A percentile compares a stretch with the other conserved stretches of the same genome.
Evolutionary conservation across 495 filamentous ascomycete genomes (phyloP).

Genomic region (Polyplosphaeria fusca): DNA sequence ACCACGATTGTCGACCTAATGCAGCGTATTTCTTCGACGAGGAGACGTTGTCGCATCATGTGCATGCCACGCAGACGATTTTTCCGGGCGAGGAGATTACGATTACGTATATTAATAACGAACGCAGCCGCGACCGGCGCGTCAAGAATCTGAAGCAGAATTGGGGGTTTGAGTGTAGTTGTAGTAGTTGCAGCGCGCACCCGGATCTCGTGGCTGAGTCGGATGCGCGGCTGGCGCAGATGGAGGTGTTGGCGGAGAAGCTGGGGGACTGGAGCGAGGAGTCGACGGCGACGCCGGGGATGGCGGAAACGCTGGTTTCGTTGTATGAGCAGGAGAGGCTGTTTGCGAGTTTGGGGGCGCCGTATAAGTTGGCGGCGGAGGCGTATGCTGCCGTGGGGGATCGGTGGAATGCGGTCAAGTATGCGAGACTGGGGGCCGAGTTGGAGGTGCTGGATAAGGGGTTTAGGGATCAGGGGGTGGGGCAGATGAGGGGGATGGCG

Average conservation of each 20-base stretch:
- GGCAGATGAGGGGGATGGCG: slow-evolving; percentile 18
- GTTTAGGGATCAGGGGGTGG: slow-evolving; percentile 18
- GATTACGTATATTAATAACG: slow-evolving; percentile 31
- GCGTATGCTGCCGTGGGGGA: slow-evolving; percentile 27
- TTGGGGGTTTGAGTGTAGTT: slow-evolving; percentile 25
- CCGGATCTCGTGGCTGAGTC: slow-evolving; percentile 4
- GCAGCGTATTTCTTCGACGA: slow-evolving; percentile 29
- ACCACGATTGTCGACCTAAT: slow-evolving; percentile 32
- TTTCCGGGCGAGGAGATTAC: slow-evolving; percentile 28
- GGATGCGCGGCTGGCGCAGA: slow-evolving; percentile 17
- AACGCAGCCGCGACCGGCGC: slow-evolving; percentile 3
- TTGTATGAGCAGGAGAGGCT: slow-evolving; percentile 38
- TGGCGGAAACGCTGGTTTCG: slow-evolving; percentile 28
- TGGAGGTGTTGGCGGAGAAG: background rate
- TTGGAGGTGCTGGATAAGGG: slow-evolving; percentile 18
- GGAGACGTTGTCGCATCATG: slow-evolving; percentile 21
- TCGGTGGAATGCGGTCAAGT: slow-evolving; percentile 18
- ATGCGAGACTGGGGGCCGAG: slow-evolving; percentile 22
- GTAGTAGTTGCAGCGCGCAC: slow-evolving; percentile 10
- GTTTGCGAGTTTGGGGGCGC: slow-evolving; percentile 23
- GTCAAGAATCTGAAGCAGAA: slow-evolving; percentile 14
- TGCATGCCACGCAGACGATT: slow-evolving; percentile 28
- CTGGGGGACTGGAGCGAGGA: slow-evolving; percentile 19
- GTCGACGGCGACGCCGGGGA: slow-evolving; percentile 20
- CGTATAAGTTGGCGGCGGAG: slow-evolving; percentile 32